Base-by-base conservation (phyloP, 2,329 filamentous ascomycete genomes). In the Aspergillus ibericus region DNA sequence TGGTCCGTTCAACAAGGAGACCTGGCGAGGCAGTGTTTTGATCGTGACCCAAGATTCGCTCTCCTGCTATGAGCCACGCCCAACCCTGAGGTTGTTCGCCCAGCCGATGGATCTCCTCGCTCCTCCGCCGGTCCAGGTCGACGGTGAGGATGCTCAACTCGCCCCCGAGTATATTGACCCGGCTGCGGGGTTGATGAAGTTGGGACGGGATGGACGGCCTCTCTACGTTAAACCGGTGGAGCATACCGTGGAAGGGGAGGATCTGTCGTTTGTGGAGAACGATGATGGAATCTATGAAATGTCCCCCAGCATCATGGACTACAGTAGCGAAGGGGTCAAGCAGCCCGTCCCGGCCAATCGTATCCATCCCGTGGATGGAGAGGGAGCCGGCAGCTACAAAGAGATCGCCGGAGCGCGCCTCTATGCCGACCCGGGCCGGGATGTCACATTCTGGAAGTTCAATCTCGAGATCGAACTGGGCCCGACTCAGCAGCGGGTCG, bases 391-490 rank as follows among this genome's bases (percentile, higher is more conserved):
- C 49, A 90, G 91, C 72, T 92, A 90, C 72, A 91, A 89, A 68
- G 93, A 97, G 68, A 85, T 97, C 5, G 83, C 87, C 59, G 95
- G 91, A 1, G 87, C 91, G 67, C 87, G 92, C 20, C 83, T 99
- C 12, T 93, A 97, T 69, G 83, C 86, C 1, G 95, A 97, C 70
- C 80, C 86, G 5, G 93, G 96, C 72, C 84, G 89, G 59, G 93
- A 93, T 42, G 87, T 89, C 61, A 99, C 95, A 0, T 99, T 99
- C 76, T 99, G 95, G 95, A 86, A 92, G 42, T 99, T 98, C 82
- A 96, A 92, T 71, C 83, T 99, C 50, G 93, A 98, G 74, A 84
- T 99, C 52, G 93, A 99, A 75, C 84, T 99, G 15, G 83, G 84
- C 4, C 82, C 87, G 18, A 83, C 82, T 59, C 91, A 98, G 75